A percentile compares a stretch with the other conserved stretches of the same genome.
phyloP scores from a whole-genome alignment of 2,329 filamentous ascomycete species.

The Diaporthe batatas region DNA sequence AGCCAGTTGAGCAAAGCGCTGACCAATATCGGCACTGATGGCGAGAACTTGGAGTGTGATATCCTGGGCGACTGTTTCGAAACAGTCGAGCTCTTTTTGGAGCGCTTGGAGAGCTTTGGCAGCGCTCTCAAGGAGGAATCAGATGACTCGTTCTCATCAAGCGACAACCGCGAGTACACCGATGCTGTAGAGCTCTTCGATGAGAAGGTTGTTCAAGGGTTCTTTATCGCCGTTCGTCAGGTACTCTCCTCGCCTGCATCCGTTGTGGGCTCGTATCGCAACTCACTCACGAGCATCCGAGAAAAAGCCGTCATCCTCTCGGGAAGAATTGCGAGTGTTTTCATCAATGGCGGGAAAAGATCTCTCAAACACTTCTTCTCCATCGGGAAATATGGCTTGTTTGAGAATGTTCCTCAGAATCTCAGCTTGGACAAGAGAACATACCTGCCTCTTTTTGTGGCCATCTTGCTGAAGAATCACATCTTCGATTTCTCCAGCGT shows the following conservation, averaged over 20 bases:
- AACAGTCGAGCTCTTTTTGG: conserved; percentile 62
- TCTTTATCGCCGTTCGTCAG: conserved; percentile 35
- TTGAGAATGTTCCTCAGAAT: conserved; percentile 57
- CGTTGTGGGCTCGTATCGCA: not conserved
- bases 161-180: conserved; percentile 56
- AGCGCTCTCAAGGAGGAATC: conserved; percentile 54
- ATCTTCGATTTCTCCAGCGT: conserved; percentile 63
- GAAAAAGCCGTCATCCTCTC: conserved; percentile 60
- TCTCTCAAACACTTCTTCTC: conserved; percentile 61
- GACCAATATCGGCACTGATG: conserved; percentile 58
- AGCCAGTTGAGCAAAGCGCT: conserved; percentile 67
- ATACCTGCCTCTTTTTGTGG: conserved; percentile 65
- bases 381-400: conserved; percentile 63
- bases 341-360: conserved; percentile 58
- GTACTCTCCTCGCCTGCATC: conserved; percentile 17
- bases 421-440: conserved; percentile 58
- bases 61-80: conserved; percentile 60
- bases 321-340: conserved; percentile 60
- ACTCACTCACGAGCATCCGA: conserved; percentile 5
- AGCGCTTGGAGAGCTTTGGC: conserved; percentile 56
- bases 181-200: conserved; percentile 57
- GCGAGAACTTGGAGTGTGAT: conserved; percentile 62
- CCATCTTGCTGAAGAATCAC: conserved; percentile 61
- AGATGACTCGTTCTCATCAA: conserved; percentile 47
- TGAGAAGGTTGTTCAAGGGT: conserved; percentile 37